phyloP scores from a whole-genome alignment of 495 filamentous ascomycete genomes.

The Aspergillus asperescens region DNA sequence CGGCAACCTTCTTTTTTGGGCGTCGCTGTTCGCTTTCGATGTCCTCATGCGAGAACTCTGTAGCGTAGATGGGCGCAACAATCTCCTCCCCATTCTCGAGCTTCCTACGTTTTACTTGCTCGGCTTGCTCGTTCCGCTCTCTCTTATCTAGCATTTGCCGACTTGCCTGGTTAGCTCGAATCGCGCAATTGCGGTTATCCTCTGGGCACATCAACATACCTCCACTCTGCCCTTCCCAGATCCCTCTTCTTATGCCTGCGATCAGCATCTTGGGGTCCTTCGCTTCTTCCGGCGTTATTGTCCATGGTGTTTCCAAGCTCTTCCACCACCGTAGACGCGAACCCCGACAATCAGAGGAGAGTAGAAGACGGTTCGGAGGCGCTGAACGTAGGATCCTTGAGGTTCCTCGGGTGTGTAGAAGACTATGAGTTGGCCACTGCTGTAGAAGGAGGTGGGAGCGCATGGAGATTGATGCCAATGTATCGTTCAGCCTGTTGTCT shows the following conservation, averaged over 20 bases:
- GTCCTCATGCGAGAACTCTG: slow-evolving; percentile 66
- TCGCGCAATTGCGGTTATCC: slow-evolving; percentile 1
- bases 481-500: background rate
- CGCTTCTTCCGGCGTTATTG: slow-evolving; percentile 37
- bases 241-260: slow-evolving; percentile 55
- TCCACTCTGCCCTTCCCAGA: slow-evolving; percentile 61
- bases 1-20: slow-evolving; percentile 93
- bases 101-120: slow-evolving; percentile 55
- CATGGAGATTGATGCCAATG: slow-evolving; percentile 10
- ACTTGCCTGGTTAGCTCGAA: slow-evolving; percentile 58
- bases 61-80: slow-evolving; percentile 42
- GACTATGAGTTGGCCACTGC: slow-evolving; percentile 8
- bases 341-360: background rate
- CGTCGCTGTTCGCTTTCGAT: slow-evolving; percentile 76
- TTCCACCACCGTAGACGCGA: slow-evolving; percentile 1
- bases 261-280: slow-evolving; percentile 34
- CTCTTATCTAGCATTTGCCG: slow-evolving; percentile 59
- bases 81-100: slow-evolving; percentile 43
- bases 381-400: background rate
- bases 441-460: slow-evolving; percentile 12
- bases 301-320: slow-evolving; percentile 28
- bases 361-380: background rate
- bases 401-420: background rate
- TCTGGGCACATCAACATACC: slow-evolving; percentile 39
- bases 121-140: slow-evolving; percentile 51